Conservation (phyloP, 352 stramenopile species). For the Pythium guiyangense region DNA sequence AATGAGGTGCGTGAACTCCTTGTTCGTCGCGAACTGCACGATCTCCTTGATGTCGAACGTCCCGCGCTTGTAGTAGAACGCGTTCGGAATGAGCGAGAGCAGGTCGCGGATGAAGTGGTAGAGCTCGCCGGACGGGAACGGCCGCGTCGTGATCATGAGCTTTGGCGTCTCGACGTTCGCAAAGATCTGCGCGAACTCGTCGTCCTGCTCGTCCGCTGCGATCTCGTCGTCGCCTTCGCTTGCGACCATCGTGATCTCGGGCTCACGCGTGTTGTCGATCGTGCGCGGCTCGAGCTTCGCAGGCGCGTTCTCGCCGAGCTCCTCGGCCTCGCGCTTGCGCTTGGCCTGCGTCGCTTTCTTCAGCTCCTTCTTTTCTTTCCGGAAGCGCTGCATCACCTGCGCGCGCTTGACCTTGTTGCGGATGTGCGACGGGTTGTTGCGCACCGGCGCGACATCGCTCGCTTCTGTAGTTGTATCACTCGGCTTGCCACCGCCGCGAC, state of each 20-base stretch:
- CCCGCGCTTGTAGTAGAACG: conserved; percentile 99
- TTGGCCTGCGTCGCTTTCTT: conserved; percentile 84
- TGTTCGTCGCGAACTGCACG: conserved; percentile 94
- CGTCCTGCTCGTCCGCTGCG: conserved; percentile 93
- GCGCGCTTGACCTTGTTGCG: conserved; percentile 92
- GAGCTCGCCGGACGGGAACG: conserved; percentile 92
- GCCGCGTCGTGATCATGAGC: conserved; percentile 98
- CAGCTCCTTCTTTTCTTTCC: conserved; percentile 91
- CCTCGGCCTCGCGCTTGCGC: conserved; percentile 79
- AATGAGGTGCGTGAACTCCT: conserved; percentile 98
- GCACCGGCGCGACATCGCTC: conserved; percentile 6
- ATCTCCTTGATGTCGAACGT: conserved; percentile 91
- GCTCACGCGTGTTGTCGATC: conserved; percentile 96
- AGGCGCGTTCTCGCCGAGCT: conserved; percentile 84
- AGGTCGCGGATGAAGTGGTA: conserved; percentile 98
- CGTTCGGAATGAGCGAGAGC: conserved; percentile 96
- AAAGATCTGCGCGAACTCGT: conserved; percentile 99
- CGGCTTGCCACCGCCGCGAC: conserved; percentile 12
- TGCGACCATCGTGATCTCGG: conserved; percentile 95
- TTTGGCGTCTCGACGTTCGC: conserved; percentile 92
- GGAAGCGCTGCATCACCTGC: conserved; percentile 90
- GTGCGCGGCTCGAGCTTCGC: conserved; percentile 90
- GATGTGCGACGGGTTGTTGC: conserved; percentile 82
- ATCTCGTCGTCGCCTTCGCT: conserved; percentile 94
- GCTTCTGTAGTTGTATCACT: conserved; percentile 3